A percentile compares a stretch with the other conserved stretches of the same genome.
Conservation (phyloP, 2,329 filamentous ascomycete genomes). For the Aspergillus sp. region DNA sequence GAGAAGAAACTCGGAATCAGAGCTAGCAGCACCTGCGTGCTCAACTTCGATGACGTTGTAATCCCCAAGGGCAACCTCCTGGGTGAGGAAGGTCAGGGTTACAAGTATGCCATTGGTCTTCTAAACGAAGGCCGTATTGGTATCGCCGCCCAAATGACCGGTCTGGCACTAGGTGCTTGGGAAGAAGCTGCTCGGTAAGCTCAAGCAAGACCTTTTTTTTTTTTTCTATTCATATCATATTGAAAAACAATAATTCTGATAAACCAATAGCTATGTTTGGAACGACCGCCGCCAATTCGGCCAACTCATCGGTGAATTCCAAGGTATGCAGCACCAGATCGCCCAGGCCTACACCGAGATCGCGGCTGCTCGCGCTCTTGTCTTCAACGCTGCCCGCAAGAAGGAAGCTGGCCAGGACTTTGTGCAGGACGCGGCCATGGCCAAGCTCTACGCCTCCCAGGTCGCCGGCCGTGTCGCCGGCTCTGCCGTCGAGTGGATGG, state of each 20-base stretch:
- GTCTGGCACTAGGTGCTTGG: conserved; percentile 88
- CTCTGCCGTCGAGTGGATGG: conserved; percentile 97
- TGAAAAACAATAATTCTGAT: background rate
- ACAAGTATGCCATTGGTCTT: conserved; percentile 94
- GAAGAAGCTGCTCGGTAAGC: conserved; percentile 81
- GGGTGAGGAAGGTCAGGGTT: conserved; percentile 85
- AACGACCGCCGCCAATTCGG: conserved; percentile 98
- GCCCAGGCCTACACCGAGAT: conserved; percentile 96
- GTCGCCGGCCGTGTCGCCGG: conserved; percentile 85
- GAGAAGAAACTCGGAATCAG: conserved; percentile 99
- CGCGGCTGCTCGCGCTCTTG: conserved; percentile 81
- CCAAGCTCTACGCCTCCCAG: conserved; percentile 91
- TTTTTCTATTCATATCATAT: background rate
- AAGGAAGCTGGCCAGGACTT: conserved; percentile 98
- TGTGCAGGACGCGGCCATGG: conserved; percentile 95
- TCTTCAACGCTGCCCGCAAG: conserved; percentile 95
- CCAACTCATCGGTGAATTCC: conserved; percentile 89
- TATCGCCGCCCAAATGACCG: conserved; percentile 98
- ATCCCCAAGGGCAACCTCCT: conserved; percentile 85
- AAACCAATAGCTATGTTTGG: conserved; percentile 74
- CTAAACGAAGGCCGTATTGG: conserved; percentile 97
- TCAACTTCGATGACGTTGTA: conserved; percentile 96
- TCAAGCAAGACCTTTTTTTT: background rate
- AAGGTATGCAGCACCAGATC: conserved; percentile 99
- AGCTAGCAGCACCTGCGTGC: conserved; percentile 92